Base-by-base conservation (phyloP, 2,329 filamentous ascomycete species). In the Parastagonospora avenae region DNA sequence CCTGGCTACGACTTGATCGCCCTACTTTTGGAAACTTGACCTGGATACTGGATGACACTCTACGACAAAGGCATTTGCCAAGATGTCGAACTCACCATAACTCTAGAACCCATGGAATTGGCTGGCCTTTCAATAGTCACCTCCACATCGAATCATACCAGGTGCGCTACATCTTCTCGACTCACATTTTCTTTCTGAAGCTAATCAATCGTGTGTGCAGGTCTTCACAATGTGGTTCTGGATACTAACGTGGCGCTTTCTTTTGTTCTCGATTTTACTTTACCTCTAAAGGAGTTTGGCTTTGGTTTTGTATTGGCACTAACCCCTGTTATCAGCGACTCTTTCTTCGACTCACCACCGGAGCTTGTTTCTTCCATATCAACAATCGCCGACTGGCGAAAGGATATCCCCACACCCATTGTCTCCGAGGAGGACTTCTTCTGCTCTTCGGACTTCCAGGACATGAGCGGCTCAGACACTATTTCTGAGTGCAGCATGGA, bases 401-500 rank as follows among this genome's bases (percentile, higher is more conserved):
- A 76, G 54, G 68, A 73, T 48, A 70, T 75, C 24, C 66, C 71
- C 19, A 64, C 68, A 47, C 62, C 63, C n/a, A 41, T 68, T 57
- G 61, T 64, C 54, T 60, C 67, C 47, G 66, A 60, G 55, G 59
- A 64, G 66, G 69, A 73, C 54, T 59, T 74, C 55, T 63, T 71
- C 64, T 67, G 64, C 51, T 63, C 59, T 50, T 59, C 70, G 57
- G 67, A 72, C 5, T 59, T 68, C 54, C 64, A 64, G 60, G 70
- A 72, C 46, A 70, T 74, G 66, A 63, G 62, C 55, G 62, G 60
- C 51, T 55, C 64, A 55, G 71, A 73, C 46, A 70, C 66, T 52
- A 64, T 63, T 48, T 75, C 72, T 55, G 71, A 71, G 54, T 73
- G 68, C 64, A 74, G 72, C 63, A 75, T 76, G 73, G 73, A 76